phyloP scores from a whole-genome alignment of 2,329 filamentous ascomycete genomes.

The Aureobasidium sp. region DNA sequence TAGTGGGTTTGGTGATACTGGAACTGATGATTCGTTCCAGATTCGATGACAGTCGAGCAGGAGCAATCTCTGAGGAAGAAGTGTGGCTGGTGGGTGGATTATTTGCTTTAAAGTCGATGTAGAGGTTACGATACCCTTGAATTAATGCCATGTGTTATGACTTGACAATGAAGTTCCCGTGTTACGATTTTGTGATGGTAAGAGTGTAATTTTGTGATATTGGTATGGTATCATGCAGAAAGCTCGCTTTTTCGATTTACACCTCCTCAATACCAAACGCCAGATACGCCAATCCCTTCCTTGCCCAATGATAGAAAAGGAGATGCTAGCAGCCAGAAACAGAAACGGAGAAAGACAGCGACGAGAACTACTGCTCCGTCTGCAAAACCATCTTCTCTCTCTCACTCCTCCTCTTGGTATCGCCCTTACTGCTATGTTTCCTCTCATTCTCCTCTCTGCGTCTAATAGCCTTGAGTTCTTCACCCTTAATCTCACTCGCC shows the following conservation, averaged over 20 bases:
- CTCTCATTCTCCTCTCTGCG: slow-evolving; percentile 88
- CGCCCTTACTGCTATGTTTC: slow-evolving; percentile 79
- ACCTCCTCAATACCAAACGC: too few relatives aligned
- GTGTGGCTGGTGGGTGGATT: not conserved
- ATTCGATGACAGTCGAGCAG: too few relatives aligned
- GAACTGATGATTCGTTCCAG: not conserved
- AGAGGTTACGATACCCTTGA: not conserved
- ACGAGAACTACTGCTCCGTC: slow-evolving; percentile 44
- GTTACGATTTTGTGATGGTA: too few relatives aligned
- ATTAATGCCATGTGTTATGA: not conserved
- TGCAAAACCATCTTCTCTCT: slow-evolving; percentile 89
- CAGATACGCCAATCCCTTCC: not conserved
- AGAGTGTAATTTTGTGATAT: too few relatives aligned
- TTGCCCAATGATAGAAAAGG: too few relatives aligned
- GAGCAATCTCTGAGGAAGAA: too few relatives aligned
- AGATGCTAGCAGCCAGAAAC: not conserved
- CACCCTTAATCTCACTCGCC: slow-evolving; percentile 85
- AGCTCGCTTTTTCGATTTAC: not conserved
- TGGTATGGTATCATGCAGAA: not conserved
- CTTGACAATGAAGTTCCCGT: not conserved
- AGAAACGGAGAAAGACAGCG: not conserved
- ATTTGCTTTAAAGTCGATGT: not conserved
- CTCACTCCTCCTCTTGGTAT: slow-evolving; percentile 63
- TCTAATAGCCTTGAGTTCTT: slow-evolving; percentile 83
- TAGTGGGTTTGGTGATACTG: not conserved